Base-by-base conservation (phyloP, 2,329 filamentous ascomycete species). In the Ophiocordyceps australis region DNA sequence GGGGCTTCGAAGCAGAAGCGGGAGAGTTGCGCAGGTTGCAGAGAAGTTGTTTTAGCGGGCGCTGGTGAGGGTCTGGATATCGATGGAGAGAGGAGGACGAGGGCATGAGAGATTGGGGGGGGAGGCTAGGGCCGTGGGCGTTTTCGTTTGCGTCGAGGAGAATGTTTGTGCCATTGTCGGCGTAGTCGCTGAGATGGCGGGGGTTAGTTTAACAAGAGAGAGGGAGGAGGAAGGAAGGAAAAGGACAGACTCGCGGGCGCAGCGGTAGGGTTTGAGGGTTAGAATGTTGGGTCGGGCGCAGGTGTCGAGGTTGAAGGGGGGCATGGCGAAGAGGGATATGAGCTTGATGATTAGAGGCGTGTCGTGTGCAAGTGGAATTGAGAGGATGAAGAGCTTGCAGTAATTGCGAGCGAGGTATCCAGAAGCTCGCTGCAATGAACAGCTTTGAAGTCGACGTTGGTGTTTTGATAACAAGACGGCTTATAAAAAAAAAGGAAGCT, bases 91-190 rank as follows among this genome's bases (percentile, higher is more conserved):
- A 75, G 26, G 81, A 56, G 35, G 92, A n/a, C n/a, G n/a, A n/a
- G n/a, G n/a, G n/a, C n/a, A n/a, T n/a, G n/a, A n/a, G 22, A 38
- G 25, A 59, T 56, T 21, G 62, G 43, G 2, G 10, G 10, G 62
- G 55, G 25, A 94, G 57, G 2, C 80, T 76, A 0, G 89, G 86
- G 0, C 89, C 89, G 42, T 77, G 94, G 31, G 89, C 83, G 45
- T 98, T 98, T 57, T 98, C 89, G 44, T 98, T 98, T 39, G 89
- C 89, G 48, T 98, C 89, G 37, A 98, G 77, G 27, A 98, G 74
- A 41, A 95, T 73, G 45, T 95, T 95, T 31, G 74, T 86, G 38
- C 89, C 89, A 47, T 98, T 79, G 49, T 98, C 86, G 58, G 98
- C 94, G 67, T 98, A 95, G 65, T 98, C 89, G 57, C 82, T 91